These are phyloP conservation scores for Jatropha multifida DNA, from an alignment of 441 rosid species.

Conservation along the genomic window DNA sequence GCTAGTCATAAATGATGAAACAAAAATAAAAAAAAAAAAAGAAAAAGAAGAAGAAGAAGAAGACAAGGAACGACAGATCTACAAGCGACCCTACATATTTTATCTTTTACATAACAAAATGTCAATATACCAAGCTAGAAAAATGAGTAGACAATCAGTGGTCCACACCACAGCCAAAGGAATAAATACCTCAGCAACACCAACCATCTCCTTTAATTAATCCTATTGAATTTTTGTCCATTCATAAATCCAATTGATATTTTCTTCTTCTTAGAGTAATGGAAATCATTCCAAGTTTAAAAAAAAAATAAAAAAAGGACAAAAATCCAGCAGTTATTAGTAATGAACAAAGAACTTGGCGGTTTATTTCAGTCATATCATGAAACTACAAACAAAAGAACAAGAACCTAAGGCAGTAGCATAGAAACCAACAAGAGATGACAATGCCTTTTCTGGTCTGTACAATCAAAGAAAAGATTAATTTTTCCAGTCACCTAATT, in stretches of 20 bases:
- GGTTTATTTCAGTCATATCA: conserved; percentile 32
- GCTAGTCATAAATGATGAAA: too few relatives aligned
- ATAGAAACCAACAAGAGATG: conserved; percentile 19
- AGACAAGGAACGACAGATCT: too few relatives aligned
- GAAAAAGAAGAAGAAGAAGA: too few relatives aligned
- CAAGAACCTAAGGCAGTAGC: conserved; percentile 10
- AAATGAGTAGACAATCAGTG: too few relatives aligned
- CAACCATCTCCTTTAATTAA: background rate
- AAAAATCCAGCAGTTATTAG: conserved; percentile 18
- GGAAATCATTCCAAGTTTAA: background rate
- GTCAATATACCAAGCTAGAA: too few relatives aligned
- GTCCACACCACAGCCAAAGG: too few relatives aligned
- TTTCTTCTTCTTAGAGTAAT: background rate
- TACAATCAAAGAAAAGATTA: conserved; percentile 37
- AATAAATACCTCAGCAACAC: background rate
- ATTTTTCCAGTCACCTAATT: conserved; percentile 33
- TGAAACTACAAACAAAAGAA: conserved; percentile 26
- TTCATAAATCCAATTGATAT: conserved; percentile 4
- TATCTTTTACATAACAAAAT: too few relatives aligned
- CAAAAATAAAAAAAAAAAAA: too few relatives aligned
- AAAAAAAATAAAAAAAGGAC: background rate
- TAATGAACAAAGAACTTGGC: conserved; percentile 4
- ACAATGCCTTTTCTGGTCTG: conserved; percentile 32
- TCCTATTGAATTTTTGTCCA: background rate
- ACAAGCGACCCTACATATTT: too few relatives aligned